Evolutionary conservation across 2,329 filamentous ascomycete genomes (phyloP).

Genomic region (Sclerotinia glacialis): DNA sequence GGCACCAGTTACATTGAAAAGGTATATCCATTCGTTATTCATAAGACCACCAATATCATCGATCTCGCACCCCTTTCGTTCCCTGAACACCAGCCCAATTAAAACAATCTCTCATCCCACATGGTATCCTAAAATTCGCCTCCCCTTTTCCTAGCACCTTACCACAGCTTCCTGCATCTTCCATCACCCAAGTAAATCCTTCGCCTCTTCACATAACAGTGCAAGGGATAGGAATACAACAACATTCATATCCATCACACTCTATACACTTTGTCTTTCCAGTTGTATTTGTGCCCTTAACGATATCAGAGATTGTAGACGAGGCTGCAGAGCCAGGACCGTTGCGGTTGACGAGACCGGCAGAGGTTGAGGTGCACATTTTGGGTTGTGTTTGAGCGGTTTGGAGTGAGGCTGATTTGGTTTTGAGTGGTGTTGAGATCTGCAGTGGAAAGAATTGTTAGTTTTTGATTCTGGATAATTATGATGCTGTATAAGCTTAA

Average conservation of each 20-base stretch:
- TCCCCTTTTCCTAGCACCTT: not conserved
- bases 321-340: slow-evolving; percentile 28
- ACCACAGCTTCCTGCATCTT: not conserved
- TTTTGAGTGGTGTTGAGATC: not conserved
- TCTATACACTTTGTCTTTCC: slow-evolving; percentile 50
- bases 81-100: not conserved
- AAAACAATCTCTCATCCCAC: not conserved
- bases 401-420: not conserved
- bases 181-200: not conserved
- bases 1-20: not conserved
- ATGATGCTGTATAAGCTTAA: not conserved
- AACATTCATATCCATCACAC: slow-evolving; percentile 52
- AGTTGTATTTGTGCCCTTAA: slow-evolving; percentile 47
- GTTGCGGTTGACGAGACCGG: slow-evolving; percentile 20
- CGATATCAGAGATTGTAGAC: slow-evolving; percentile 50
- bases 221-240: slow-evolving; percentile 52
- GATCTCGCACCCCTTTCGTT: not conserved
- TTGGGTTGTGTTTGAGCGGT: not conserved
- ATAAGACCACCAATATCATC: not conserved
- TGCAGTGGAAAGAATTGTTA: not conserved
- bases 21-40: slow-evolving; percentile 14
- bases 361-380: slow-evolving; percentile 24
- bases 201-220: slow-evolving; percentile 44
- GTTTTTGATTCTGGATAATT: not conserved
- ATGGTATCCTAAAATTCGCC: not conserved